A percentile compares a stretch with the other conserved stretches of the same genome.
Conservation (phyloP, 805 yeast genomes). For the Starmera dryadoides region DNA sequence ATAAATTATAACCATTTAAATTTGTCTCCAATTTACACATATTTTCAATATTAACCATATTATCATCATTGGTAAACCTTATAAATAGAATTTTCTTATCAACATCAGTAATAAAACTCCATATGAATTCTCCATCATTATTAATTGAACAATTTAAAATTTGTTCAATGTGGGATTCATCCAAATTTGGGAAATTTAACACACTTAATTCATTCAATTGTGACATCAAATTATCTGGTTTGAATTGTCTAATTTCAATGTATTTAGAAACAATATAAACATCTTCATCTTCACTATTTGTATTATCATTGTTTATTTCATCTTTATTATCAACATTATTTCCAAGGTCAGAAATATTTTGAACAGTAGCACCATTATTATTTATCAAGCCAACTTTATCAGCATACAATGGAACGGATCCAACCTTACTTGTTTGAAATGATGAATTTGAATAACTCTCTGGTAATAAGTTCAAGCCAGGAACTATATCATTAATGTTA, state of each 20-base stretch:
- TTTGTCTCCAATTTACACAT: neutral
- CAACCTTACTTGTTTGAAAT: neutral
- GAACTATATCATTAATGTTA: neutral
- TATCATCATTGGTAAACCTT: conserved; percentile 17
- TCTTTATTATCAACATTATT: neutral
- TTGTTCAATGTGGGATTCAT: conserved; percentile 25
- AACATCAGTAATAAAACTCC: conserved; percentile 30
- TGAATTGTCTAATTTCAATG: conserved; percentile 22
- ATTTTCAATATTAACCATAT: neutral
- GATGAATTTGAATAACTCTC: neutral
- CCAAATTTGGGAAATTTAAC: conserved; percentile 27
- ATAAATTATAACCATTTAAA: conserved; percentile 1
- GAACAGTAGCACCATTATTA: neutral
- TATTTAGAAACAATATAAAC: conserved; percentile 6
- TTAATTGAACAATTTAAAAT: conserved; percentile 19
- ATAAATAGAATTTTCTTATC: conserved; percentile 28
- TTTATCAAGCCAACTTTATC: neutral
- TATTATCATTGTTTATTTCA: neutral
- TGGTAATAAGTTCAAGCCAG: neutral
- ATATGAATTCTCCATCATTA: conserved; percentile 16
- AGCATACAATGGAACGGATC: neutral
- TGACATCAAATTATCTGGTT: conserved; percentile 26
- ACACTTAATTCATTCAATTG: conserved; percentile 29
- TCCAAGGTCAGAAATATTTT: neutral
- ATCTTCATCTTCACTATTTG: neutral